Base-by-base conservation (phyloP, 2,329 filamentous ascomycete species). In the Aspergillus ustus region DNA sequence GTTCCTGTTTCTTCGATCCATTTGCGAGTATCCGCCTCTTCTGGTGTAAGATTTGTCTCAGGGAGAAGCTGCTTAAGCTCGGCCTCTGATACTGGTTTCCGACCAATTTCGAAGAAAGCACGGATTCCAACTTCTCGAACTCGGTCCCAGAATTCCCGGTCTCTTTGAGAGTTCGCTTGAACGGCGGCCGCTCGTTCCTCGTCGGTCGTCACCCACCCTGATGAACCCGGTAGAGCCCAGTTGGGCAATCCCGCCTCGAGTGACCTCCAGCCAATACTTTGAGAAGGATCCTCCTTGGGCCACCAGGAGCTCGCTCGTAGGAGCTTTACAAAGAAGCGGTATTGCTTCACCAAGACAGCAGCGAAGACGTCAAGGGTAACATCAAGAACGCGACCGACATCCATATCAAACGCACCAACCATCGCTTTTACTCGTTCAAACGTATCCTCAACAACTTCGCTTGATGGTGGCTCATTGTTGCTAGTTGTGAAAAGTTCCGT, bases 321-420 rank as follows among this genome's bases (percentile, higher is more conserved):
- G 52, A 98, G 89, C 74, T 96, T 97, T 74, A 98, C 90, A 71
- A 97, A 98, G 79, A 98, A 99, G 34, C 90, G 88, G 74, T 90
- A 93, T 67, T 97, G 92, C 73, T 96, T 96, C 70, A 99, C 91
- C 56, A 99, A 85, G 0, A 96, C 90, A 13, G 93, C 92, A 1
- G 95, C 95, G 72, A 96, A 97, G 34, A 98, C 93, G 73, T 99
- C 95, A 19, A 99, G 84, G 0, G 93, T 96, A 22, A 98, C 92
- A 75, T 99, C 95, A 11, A 99, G 84, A 4, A 96, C 94, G 71
- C 96, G 87, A 52, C 95, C 96, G 43, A 97, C 95, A 74, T 99
- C 95, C 64, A 99, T 84, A 76, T 99, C 94, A 72, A 99, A 99
- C 7, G 95, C 95, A 60, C 95, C 95, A 67, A 99, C 96, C 70